phyloP scores from a whole-genome alignment of 257 asterid genomes.

The Lycium barbarum region DNA sequence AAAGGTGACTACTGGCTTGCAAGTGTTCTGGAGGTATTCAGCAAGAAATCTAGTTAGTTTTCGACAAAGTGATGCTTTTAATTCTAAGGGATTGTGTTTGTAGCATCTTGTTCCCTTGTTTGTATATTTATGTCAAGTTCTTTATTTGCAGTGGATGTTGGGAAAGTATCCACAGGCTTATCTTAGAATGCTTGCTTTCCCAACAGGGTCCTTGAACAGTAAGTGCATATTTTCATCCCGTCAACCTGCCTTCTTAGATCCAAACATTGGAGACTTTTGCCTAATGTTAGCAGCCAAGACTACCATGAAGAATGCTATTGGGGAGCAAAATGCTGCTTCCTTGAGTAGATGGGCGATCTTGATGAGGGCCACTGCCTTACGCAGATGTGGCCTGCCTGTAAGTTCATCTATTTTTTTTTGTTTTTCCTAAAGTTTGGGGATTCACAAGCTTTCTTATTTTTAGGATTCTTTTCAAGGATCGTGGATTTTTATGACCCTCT shows the following conservation, averaged over 20 bases:
- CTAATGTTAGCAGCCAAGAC: conserved; percentile 82
- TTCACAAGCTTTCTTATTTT: conserved; percentile 18
- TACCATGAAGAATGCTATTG: conserved; percentile 80
- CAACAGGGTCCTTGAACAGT: conserved; percentile 49
- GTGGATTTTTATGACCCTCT: not conserved
- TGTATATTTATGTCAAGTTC: conserved; percentile 33
- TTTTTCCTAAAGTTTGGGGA: conserved; percentile 16
- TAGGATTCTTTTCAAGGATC: not conserved
- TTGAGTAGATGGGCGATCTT: conserved; percentile 74
- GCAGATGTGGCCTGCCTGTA: conserved; percentile 94
- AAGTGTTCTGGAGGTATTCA: conserved; percentile 81
- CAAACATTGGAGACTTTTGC: conserved; percentile 89
- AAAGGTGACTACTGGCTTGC: conserved; percentile 87
- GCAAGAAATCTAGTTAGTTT: conserved; percentile 24
- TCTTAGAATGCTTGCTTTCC: conserved; percentile 69
- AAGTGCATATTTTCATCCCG: conserved; percentile 56
- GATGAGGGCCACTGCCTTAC: conserved; percentile 74
- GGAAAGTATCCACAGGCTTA: conserved; percentile 76
- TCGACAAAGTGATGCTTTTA: conserved; percentile 16
- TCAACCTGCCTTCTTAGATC: conserved; percentile 77
- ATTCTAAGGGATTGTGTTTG: conserved; percentile 30
- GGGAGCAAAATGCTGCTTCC: conserved; percentile 75
- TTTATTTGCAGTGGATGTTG: conserved; percentile 75
- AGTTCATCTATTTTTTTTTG: conserved; percentile 45
- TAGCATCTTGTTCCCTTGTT: conserved; percentile 33